Conservation (phyloP, 2,329 filamentous ascomycete genomes). For the Leptographium galeiforme region DNA sequence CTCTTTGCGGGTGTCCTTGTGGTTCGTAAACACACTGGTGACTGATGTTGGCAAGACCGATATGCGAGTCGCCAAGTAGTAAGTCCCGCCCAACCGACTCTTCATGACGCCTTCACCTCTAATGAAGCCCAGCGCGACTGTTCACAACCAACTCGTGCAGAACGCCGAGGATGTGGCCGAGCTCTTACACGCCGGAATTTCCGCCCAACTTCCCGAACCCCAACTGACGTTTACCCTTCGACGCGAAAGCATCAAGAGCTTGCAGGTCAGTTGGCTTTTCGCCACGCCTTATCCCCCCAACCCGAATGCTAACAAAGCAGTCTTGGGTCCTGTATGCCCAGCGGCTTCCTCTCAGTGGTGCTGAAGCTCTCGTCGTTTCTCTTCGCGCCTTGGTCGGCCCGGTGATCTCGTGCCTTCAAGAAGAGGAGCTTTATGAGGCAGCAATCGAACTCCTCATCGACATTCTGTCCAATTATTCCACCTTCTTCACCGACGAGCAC, state of each 20-base stretch:
- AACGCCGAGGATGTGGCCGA: constrained; percentile 37
- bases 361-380: constrained; percentile 41
- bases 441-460: constrained; percentile 54
- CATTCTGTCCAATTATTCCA: constrained; percentile 48
- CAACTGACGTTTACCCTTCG: constrained; percentile 21
- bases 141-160: constrained; percentile 35
- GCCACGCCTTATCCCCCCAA: too few relatives aligned
- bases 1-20: constrained; percentile 45
- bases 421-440: constrained; percentile 43
- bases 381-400: constrained; percentile 47
- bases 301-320: constrained; percentile 22
- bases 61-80: constrained; percentile 44
- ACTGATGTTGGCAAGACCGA: constrained; percentile 59
- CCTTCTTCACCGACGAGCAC: constrained; percentile 46
- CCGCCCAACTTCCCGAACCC: constrained; percentile 1
- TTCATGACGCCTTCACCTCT: background rate
- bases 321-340: constrained; percentile 66
- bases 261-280: constrained; percentile 34
- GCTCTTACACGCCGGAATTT: constrained; percentile 24
- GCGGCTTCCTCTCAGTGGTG: constrained; percentile 39
- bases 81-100: constrained; percentile 12
- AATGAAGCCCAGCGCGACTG: constrained; percentile 15
- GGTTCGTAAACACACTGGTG: constrained; percentile 50
- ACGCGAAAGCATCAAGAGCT: constrained; percentile 44
- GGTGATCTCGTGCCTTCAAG: constrained; percentile 46